These are phyloP conservation scores for Cordyceps javanica DNA, from an alignment of 2,329 filamentous ascomycete species.

Conservation along the genomic window DNA sequence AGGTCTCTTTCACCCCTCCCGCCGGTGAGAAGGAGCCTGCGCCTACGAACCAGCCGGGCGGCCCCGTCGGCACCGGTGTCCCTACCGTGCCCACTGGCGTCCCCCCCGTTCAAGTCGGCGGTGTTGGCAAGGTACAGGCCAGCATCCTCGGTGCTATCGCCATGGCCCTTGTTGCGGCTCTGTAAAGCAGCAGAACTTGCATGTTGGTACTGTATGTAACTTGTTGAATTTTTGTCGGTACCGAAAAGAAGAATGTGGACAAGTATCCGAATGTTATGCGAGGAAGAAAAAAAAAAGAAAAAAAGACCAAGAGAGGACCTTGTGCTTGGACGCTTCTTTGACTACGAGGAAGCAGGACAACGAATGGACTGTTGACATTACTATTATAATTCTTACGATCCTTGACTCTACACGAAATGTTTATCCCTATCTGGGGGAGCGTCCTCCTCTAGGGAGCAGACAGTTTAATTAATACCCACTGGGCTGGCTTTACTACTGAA, in stretches of 20 bases:
- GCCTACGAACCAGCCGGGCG: constrained; percentile 4
- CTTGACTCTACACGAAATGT: constrained; percentile 29
- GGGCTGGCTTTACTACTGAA: constrained; percentile 21
- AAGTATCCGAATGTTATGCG: constrained; percentile 4
- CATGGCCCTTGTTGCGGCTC: constrained; percentile 38
- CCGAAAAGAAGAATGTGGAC: neutral
- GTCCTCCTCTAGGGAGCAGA: neutral
- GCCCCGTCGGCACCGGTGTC: constrained; percentile 14
- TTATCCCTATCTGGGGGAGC: neutral
- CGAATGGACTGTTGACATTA: constrained; percentile 15
- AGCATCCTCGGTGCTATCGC: constrained; percentile 41
- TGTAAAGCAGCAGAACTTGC: constrained; percentile 32
- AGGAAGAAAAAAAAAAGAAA: neutral
- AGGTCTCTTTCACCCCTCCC: constrained; percentile 42
- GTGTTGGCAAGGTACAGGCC: constrained; percentile 33
- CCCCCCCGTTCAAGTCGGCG: constrained; percentile 31
- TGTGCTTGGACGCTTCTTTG: neutral
- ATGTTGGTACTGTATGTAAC: neutral
- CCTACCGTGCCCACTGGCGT: constrained; percentile 29
- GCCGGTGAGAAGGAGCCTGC: constrained; percentile 11
- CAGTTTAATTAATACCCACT: constrained; percentile 22
- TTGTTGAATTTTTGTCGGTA: constrained; percentile 2
- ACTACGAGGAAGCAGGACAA: neutral
- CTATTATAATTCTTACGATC: constrained; percentile 52
- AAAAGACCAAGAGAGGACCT: neutral